Evolutionary conservation across 2,329 filamentous ascomycete genomes (phyloP).

Genomic region (Alternaria triticimaculans): DNA sequence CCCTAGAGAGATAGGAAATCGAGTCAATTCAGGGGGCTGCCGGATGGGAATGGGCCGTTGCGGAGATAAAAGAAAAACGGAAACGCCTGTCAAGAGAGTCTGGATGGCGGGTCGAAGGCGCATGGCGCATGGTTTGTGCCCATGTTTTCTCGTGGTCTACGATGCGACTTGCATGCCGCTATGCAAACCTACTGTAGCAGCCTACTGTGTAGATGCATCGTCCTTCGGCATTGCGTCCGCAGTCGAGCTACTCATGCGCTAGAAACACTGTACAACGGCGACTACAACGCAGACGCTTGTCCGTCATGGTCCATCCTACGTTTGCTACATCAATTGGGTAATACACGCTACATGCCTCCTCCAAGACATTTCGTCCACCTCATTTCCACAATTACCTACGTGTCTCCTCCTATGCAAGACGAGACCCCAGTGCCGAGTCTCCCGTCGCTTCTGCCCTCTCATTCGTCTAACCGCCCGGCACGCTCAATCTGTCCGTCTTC

Average conservation of each 20-base stretch:
- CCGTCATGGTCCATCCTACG: background rate
- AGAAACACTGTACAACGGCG: background rate
- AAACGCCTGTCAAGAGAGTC: background rate
- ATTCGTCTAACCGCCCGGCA: conserved; percentile 14
- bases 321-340: background rate
- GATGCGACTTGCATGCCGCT: conserved; percentile 11
- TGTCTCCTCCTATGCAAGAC: conserved; percentile 17
- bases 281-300: background rate
- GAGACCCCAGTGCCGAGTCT: conserved; percentile 15
- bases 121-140: background rate
- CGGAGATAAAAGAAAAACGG: conserved; percentile 8
- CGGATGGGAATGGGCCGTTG: background rate
- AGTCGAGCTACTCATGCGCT: background rate
- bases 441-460: conserved; percentile 1
- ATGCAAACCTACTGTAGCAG: background rate
- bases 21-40: conserved; percentile 5
- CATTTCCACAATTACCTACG: conserved; percentile 13
- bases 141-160: conserved; percentile 6
- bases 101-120: conserved; percentile 16
- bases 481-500: conserved; percentile 13
- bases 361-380: background rate
- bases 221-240: background rate
- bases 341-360: background rate
- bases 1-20: background rate
- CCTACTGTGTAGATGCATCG: background rate